phyloP scores from a whole-genome alignment of 768 basidiomycete genomes.

The Bullera alba region DNA sequence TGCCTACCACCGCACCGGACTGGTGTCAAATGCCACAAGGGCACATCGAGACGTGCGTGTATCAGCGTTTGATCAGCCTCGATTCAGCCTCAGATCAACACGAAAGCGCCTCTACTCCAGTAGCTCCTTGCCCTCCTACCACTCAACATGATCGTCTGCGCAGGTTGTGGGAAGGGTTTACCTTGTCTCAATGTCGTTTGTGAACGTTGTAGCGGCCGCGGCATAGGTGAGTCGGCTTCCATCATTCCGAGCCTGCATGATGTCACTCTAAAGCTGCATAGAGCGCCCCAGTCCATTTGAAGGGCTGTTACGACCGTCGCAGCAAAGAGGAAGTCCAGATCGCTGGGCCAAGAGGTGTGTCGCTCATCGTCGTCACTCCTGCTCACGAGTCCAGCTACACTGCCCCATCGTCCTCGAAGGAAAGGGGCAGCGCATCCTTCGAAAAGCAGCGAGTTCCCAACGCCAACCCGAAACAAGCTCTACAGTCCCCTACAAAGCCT shows the following conservation, averaged over 20 bases:
- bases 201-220: conserved; percentile 9
- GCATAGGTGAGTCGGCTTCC: conserved; percentile 7
- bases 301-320: conserved; percentile 1
- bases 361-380: neutral
- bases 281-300: neutral
- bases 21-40: no score
- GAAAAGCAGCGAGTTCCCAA: neutral
- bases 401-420: neutral
- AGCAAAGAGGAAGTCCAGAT: conserved; percentile 4
- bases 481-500: neutral
- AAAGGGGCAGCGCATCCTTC: neutral
- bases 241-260: neutral
- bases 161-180: conserved; percentile 8
- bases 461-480: no score
- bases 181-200: neutral
- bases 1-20: neutral
- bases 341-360: conserved; percentile 18
- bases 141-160: conserved; percentile 19
- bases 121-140: neutral
- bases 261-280: neutral
- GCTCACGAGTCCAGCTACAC: neutral
- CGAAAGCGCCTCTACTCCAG: neutral
- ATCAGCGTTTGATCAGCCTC: no score
- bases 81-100: no score
- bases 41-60: no score